These are phyloP conservation scores for Tolypocladium nubicola DNA, from an alignment of 2,329 filamentous ascomycete genomes.

Conservation along the genomic window DNA sequence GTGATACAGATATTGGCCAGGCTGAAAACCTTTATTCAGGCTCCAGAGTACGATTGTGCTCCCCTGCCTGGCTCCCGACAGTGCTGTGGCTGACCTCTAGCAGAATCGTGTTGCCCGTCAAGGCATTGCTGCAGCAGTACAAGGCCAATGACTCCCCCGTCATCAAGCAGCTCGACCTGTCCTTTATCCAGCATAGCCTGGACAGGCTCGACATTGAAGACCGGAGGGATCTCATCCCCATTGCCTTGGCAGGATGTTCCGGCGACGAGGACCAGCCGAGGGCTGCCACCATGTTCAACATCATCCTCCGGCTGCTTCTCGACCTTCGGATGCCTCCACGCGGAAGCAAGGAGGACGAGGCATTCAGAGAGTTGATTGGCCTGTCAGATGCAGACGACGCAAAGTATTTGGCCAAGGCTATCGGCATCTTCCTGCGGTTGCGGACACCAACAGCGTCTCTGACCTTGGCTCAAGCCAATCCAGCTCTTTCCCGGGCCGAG, in stretches of 20 bases:
- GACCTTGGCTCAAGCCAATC: conserved; percentile 21
- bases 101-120: conserved; percentile 70
- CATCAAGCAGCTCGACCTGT: conserved; percentile 78
- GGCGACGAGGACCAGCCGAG: conserved; percentile 19
- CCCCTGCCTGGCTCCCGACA: neutral
- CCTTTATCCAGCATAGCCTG: conserved; percentile 78
- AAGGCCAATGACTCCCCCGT: conserved; percentile 63
- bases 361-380: conserved; percentile 54
- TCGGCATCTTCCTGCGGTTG: conserved; percentile 60
- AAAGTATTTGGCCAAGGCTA: conserved; percentile 59
- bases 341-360: conserved; percentile 67
- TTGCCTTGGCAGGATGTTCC: conserved; percentile 20
- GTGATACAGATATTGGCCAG: conserved; percentile 39
- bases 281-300: conserved; percentile 61
- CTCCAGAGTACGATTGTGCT: conserved; percentile 29
- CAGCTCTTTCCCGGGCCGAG: conserved; percentile 19
- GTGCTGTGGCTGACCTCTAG: conserved; percentile 1
- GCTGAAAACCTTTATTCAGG: conserved; percentile 44
- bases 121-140: conserved; percentile 79
- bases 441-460: conserved; percentile 17
- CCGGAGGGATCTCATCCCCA: conserved; percentile 61
- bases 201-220: conserved; percentile 42
- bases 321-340: conserved; percentile 62
- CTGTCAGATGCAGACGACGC: conserved; percentile 60
- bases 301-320: conserved; percentile 67